Base-by-base conservation (phyloP, 2,329 filamentous ascomycete genomes). In the Aspergillus jensenii region DNA sequence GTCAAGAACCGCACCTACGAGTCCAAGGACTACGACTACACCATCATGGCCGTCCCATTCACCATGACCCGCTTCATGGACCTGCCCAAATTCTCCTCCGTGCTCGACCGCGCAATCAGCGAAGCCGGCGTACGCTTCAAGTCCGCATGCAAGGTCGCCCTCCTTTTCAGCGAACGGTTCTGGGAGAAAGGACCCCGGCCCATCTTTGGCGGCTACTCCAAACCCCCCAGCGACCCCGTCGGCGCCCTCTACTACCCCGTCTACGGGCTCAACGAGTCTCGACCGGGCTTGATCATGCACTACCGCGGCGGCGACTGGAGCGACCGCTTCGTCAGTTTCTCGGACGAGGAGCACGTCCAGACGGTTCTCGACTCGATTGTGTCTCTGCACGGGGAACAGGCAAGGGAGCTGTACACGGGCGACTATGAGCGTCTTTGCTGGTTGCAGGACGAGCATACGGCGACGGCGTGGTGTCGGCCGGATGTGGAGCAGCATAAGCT, bases 41-140 rank as follows among this genome's bases (percentile, higher is more conserved):
- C 74, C 2, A 69, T 77, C 43, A 74, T 75, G 63, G 71, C 71
- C 7, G 70, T 71, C 0, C 75, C 75, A 0, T 70, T 77, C 47
- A 77, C 74, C 23, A 63, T 74, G 50, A 68, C 73, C 17, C 70
- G 72, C 31, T 73, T 74, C 55, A 75, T 73, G 75, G 67, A 76
- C 5, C 55, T 76, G 1, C 74, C 75, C 0, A 59, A 62, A 5
- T 76, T 73, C 62, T 76, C 75, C 3, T 66, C 65, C 1, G 62
- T 68, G 1, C 58, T 71, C 2, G 54, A 56, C 15, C 62, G 64
- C 45, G 14, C 52, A 6, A 72, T 67, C 45, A 64, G 63, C 56
- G 65, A 68, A 57, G 35, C 48, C 21, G 48, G 48, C 15, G 59
- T 71, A 3, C 67, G 67, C 35, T 72, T 70, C 64, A 68, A 71